Conservation (phyloP, 2,329 filamentous ascomycete genomes). For the Verticillium alfalfae region DNA sequence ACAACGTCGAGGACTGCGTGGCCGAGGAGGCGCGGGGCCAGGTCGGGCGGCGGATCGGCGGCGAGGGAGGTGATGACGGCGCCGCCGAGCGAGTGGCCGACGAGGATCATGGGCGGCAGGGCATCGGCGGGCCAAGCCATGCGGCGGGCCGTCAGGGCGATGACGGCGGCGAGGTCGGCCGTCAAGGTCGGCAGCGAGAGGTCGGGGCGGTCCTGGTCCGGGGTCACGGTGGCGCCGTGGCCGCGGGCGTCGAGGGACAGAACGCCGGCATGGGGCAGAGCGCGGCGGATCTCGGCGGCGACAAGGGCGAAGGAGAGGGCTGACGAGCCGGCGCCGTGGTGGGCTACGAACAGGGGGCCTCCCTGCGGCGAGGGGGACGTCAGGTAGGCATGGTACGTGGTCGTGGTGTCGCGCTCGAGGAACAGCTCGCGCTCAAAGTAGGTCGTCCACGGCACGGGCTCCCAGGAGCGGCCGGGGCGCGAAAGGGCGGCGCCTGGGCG, state of each 20-base stretch:
- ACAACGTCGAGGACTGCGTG: conserved; percentile 93
- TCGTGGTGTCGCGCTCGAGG: conserved; percentile 44
- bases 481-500: conserved; percentile 49
- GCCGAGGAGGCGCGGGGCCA: conserved; percentile 51
- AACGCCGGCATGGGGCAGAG: conserved; percentile 74
- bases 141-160: conserved; percentile 58
- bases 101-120: conserved; percentile 72
- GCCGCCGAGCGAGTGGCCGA: conserved; percentile 90
- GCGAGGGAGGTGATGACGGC: conserved; percentile 86
- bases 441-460: conserved; percentile 76
- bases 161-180: conserved; percentile 64
- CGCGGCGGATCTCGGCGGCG: conserved; percentile 68
- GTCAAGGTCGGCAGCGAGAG: conserved; percentile 69
- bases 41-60: conserved; percentile 52
- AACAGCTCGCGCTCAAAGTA: conserved; percentile 89
- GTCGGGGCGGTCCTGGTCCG: conserved; percentile 38
- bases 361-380: conserved; percentile 65
- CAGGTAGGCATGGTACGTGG: conserved; percentile 77
- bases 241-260: conserved; percentile 81
- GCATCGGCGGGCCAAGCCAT: conserved; percentile 67
- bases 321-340: conserved; percentile 92
- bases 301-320: conserved; percentile 81
- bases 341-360: conserved; percentile 83
- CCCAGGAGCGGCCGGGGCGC: conserved; percentile 40
- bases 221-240: conserved; percentile 65